phyloP scores from a whole-genome alignment of 495 filamentous ascomycete species.

The Aspergillus indologenus region DNA sequence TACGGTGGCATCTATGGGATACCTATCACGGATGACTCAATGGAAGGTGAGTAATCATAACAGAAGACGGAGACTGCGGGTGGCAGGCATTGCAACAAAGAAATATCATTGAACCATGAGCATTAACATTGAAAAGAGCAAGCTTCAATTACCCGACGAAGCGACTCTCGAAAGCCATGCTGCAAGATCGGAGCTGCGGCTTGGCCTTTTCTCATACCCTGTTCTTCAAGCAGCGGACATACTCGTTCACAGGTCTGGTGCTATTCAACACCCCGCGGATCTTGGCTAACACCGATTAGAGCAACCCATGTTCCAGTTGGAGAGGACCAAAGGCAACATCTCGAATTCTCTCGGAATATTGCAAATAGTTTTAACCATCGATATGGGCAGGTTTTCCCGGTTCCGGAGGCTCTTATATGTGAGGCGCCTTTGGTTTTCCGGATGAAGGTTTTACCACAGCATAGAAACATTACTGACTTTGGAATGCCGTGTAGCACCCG shows the following conservation, averaged over 20 bases:
- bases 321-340: slow-evolving; percentile 87
- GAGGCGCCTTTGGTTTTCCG: slow-evolving; percentile 22
- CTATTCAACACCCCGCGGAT: slow-evolving; percentile 7
- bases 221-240: slow-evolving; percentile 96
- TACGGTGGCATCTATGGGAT: slow-evolving; percentile 83
- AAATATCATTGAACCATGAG: not conserved
- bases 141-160: slow-evolving; percentile 59
- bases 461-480: slow-evolving; percentile 5
- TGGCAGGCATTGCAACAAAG: not conserved
- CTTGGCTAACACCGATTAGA: slow-evolving; percentile 35
- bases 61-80: not conserved
- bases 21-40: slow-evolving; percentile 92
- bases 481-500: slow-evolving; percentile 51
- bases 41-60: slow-evolving; percentile 71
- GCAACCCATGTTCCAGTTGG: slow-evolving; percentile 96
- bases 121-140: slow-evolving; percentile 52
- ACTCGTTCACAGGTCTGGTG: slow-evolving; percentile 68
- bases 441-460: not conserved
- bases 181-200: slow-evolving; percentile 60
- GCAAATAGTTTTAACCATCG: slow-evolving; percentile 79
- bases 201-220: slow-evolving; percentile 95
- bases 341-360: slow-evolving; percentile 84
- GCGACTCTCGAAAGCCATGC: slow-evolving; percentile 48
- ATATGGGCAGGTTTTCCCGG: slow-evolving; percentile 60
- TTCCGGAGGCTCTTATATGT: slow-evolving; percentile 77